These are phyloP conservation scores for Mrakia blollopis DNA, from an alignment of 768 basidiomycete species.

Conservation along the genomic window DNA sequence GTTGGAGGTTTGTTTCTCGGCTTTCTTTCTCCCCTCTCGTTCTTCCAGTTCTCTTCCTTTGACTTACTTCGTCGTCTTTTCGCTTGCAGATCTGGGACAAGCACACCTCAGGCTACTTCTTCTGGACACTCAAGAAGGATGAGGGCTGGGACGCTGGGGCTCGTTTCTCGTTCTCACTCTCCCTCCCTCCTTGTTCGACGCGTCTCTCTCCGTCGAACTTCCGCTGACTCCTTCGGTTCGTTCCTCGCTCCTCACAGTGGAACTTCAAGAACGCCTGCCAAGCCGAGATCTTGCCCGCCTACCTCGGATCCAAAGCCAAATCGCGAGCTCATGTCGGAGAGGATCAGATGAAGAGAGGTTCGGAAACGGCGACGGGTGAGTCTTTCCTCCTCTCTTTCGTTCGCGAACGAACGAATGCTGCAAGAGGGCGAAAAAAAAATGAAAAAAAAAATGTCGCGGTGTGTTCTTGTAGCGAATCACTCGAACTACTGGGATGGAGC, in stretches of 20 bases:
- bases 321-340: conserved; percentile 39
- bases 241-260: conserved; percentile 38
- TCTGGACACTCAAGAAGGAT: conserved; percentile 78
- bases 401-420: not conserved
- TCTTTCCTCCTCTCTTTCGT: not conserved
- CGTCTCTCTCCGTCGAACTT: no score
- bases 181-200: not conserved
- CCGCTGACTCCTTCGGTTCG: no score
- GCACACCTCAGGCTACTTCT: conserved; percentile 68
- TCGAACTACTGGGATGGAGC: conserved; percentile 52
- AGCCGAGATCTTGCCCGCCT: conserved; percentile 58
- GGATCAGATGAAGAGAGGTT: conserved; percentile 36
- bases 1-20: conserved; percentile 43
- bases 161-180: conserved; percentile 44
- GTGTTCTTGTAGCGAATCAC: conserved; percentile 44
- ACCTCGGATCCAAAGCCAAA: conserved; percentile 47
- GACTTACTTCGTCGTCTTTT: not conserved
- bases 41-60: not conserved
- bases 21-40: not conserved
- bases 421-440: not conserved
- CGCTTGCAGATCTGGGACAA: conserved; percentile 45
- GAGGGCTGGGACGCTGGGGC: conserved; percentile 57
- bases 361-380: conserved; percentile 43
- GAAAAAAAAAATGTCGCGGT: not conserved
- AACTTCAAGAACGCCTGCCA: conserved; percentile 61